A percentile compares a stretch with the other conserved stretches of the same genome.
Evolutionary conservation across 2,329 filamentous ascomycete genomes (phyloP).

Genomic region (Fusarium sarcochroum): DNA sequence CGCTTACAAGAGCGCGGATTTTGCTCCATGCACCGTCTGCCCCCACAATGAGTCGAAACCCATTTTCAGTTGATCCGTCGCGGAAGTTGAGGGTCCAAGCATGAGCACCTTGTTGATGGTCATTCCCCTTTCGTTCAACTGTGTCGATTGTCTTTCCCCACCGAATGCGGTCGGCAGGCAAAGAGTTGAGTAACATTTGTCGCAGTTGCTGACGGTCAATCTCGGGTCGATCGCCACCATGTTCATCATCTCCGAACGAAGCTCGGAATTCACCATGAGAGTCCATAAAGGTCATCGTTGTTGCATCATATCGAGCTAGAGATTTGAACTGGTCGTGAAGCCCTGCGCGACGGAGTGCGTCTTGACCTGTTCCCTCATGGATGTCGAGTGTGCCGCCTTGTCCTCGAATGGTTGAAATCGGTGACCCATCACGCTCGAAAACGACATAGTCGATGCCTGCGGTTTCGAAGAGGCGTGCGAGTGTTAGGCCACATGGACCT

Average conservation of each 20-base stretch:
- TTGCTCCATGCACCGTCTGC: slow-evolving; percentile 21
- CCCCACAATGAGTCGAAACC: slow-evolving; percentile 12
- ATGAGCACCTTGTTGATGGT: background rate
- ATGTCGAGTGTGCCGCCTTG: slow-evolving; percentile 14
- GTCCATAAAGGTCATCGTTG: slow-evolving; percentile 11
- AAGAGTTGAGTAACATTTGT: background rate
- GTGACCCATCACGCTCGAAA: background rate
- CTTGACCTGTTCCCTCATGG: background rate
- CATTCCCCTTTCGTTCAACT: accelerated
- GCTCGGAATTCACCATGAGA: background rate
- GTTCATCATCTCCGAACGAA: background rate
- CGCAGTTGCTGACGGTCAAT: slow-evolving; percentile 8
- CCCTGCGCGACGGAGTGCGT: slow-evolving; percentile 3
- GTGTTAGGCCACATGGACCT: background rate
- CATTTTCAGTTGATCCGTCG: background rate
- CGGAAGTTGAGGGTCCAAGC: slow-evolving; percentile 3
- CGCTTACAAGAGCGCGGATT: background rate
- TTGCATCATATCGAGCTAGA: slow-evolving; percentile 6
- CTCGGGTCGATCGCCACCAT: slow-evolving; percentile 3
- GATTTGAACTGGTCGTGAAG: background rate
- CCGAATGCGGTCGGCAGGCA: background rate
- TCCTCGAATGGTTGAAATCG: background rate
- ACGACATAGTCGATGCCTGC: slow-evolving; percentile 1
- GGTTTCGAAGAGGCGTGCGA: slow-evolving; percentile 9
- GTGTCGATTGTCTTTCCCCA: slow-evolving; percentile 3